These are phyloP conservation scores for Ilex asprella DNA, from an alignment of 257 asterid genomes.

Conservation along the genomic window DNA sequence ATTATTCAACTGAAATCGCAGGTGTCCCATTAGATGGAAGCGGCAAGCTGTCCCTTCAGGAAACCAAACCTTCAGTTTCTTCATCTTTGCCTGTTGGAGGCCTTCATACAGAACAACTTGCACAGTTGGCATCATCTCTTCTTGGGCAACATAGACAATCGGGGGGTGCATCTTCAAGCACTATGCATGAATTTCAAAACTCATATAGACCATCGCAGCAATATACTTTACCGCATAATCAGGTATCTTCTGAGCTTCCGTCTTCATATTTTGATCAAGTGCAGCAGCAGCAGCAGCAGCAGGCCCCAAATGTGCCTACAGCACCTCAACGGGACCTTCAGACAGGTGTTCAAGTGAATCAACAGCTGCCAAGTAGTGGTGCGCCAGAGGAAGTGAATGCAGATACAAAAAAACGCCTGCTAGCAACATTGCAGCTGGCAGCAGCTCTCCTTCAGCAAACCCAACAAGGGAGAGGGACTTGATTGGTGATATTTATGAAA, in stretches of 20 bases:
- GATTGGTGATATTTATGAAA: no score
- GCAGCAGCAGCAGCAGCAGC: constrained; percentile 37
- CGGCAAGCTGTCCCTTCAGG: constrained; percentile 34
- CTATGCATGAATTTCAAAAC: constrained; percentile 24
- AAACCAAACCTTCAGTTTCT: constrained; percentile 25
- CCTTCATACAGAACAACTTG: constrained; percentile 65
- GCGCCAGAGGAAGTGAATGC: no score
- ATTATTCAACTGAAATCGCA: constrained; percentile 21
- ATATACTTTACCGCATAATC: constrained; percentile 32
- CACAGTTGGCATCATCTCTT: constrained; percentile 57
- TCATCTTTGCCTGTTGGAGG: constrained; percentile 28
- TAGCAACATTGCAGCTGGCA: no score
- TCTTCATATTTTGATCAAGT: constrained; percentile 41
- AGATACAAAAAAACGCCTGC: no score
- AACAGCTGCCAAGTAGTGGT: no score
- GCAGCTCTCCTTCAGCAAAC: no score
- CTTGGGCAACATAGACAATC: constrained; percentile 65
- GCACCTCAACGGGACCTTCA: no score
- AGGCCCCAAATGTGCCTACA: not conserved
- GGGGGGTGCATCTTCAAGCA: constrained; percentile 22
- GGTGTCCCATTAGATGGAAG: constrained; percentile 26
- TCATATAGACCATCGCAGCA: constrained; percentile 33
- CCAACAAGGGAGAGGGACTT: no score
- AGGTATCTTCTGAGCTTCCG: constrained; percentile 35
- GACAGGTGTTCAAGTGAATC: no score